These are phyloP conservation scores for Alternaria hordeiaustralica DNA, from an alignment of 2,329 filamentous ascomycete genomes.

Conservation along the genomic window DNA sequence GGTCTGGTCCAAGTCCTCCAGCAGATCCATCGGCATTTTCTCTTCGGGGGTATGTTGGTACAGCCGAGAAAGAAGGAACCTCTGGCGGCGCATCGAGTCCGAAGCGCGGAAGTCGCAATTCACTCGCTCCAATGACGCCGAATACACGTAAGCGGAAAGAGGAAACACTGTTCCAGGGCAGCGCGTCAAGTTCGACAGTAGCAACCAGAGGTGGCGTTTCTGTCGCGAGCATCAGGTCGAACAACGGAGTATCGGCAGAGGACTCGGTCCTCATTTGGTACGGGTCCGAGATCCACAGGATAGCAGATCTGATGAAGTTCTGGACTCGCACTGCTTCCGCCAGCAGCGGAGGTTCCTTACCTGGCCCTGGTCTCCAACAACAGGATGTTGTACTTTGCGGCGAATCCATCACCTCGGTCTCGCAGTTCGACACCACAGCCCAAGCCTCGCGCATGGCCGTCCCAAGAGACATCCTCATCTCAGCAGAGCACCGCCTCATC, in stretches of 20 bases:
- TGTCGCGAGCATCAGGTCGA: constrained; percentile 41
- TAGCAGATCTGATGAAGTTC: constrained; percentile 54
- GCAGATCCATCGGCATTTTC: constrained; percentile 43
- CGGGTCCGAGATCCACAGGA: constrained; percentile 52
- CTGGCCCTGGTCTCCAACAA: constrained; percentile 51
- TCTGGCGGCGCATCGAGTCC: constrained; percentile 32
- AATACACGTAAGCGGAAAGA: constrained; percentile 57
- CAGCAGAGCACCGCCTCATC: constrained; percentile 54
- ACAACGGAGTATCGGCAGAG: constrained; percentile 44
- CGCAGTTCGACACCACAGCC: constrained; percentile 51
- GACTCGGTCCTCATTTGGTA: constrained; percentile 58
- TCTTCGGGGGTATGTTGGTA: constrained; percentile 46
- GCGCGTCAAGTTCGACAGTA: constrained; percentile 36
- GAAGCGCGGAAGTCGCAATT: constrained; percentile 44
- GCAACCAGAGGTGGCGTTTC: constrained; percentile 53
- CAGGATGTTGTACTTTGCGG: constrained; percentile 51
- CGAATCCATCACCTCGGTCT: constrained; percentile 53
- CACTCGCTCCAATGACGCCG: constrained; percentile 59
- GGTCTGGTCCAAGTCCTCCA: constrained; percentile 39
- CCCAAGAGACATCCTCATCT: constrained; percentile 53
- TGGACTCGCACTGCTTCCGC: constrained; percentile 51
- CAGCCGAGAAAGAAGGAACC: constrained; percentile 29
- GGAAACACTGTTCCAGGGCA: constrained; percentile 54
- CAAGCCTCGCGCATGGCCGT: constrained; percentile 53
- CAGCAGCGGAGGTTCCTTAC: constrained; percentile 45